Evolutionary conservation across 2,329 filamentous ascomycete genomes (phyloP).

Genomic region (Teratosphaeria pseudoeucalypti): DNA sequence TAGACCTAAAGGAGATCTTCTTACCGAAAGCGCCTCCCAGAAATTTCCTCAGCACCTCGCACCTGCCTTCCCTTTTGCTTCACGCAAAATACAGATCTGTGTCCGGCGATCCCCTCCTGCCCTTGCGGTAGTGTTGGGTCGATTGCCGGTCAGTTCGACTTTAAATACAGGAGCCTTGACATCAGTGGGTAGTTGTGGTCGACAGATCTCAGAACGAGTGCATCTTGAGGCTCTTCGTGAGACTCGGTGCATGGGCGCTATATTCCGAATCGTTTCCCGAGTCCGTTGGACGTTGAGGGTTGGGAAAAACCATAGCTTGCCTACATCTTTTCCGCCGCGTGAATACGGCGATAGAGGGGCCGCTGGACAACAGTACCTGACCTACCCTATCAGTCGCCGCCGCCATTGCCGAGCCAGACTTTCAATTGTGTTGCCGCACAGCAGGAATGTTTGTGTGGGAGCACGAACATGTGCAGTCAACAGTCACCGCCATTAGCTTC

Average conservation of each 20-base stretch:
- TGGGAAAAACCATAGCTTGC: slow-evolving; percentile 44
- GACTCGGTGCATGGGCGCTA: slow-evolving; percentile 56
- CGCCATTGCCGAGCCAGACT: too few species aligned
- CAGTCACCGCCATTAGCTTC: too few species aligned
- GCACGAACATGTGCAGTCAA: too few species aligned
- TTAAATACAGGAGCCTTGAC: slow-evolving; percentile 49
- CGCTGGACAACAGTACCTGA: not conserved
- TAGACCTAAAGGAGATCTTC: not conserved
- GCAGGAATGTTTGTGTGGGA: too few species aligned
- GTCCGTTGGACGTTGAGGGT: slow-evolving; percentile 83
- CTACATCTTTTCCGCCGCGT: slow-evolving; percentile 5
- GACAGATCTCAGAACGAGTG: slow-evolving; percentile 83
- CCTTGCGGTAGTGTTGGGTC: slow-evolving; percentile 51
- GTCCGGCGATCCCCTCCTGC: slow-evolving; percentile 63
- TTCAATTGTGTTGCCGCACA: too few species aligned
- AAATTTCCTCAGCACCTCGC: not conserved
- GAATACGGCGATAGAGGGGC: not conserved
- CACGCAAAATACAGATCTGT: slow-evolving; percentile 58
- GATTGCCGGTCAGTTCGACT: slow-evolving; percentile 78
- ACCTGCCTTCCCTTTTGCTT: not conserved
- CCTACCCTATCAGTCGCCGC: too few species aligned
- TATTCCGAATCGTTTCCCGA: slow-evolving; percentile 83
- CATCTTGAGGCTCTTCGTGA: slow-evolving; percentile 48
- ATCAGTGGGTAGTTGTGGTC: slow-evolving; percentile 75
- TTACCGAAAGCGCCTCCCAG: not conserved